Evolutionary conservation across 257 asterid species (phyloP).

Genomic region (Nicotiana obtusifolia): DNA sequence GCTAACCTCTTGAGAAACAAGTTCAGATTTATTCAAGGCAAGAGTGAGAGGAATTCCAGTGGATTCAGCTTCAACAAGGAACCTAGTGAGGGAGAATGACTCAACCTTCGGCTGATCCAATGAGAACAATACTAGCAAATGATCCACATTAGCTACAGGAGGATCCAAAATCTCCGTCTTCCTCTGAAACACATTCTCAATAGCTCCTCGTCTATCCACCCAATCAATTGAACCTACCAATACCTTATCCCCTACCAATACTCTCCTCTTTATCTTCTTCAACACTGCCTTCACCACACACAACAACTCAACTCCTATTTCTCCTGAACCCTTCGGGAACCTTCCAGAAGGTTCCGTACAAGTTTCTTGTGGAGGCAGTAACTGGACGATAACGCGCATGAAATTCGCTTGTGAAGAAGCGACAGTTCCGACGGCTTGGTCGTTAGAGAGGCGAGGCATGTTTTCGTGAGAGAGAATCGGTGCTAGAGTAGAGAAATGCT

Average conservation of each 20-base stretch:
- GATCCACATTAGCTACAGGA: conserved; percentile 91
- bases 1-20: conserved; percentile 54
- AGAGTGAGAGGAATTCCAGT: conserved; percentile 77
- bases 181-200: conserved; percentile 77
- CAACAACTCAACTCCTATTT: conserved; percentile 61
- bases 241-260: conserved; percentile 89
- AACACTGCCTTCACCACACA: conserved; percentile 88
- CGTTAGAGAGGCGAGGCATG: conserved; percentile 39
- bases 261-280: conserved; percentile 93
- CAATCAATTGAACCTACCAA: conserved; percentile 84
- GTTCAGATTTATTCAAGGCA: conserved; percentile 82
- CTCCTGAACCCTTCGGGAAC: not conserved
- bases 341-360: conserved; percentile 4
- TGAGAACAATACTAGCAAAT: conserved; percentile 71
- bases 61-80: conserved; percentile 95
- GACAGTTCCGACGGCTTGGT: conserved; percentile 84
- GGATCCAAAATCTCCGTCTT: conserved; percentile 77
- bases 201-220: conserved; percentile 85
- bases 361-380: conserved; percentile 22
- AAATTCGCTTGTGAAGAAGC: conserved; percentile 89
- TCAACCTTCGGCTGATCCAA: conserved; percentile 80
- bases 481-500: conserved; percentile 52
- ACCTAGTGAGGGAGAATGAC: conserved; percentile 69
- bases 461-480: conserved; percentile 60
- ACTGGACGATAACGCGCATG: conserved; percentile 84